phyloP scores from a whole-genome alignment of 352 stramenopile genomes.

The Pythium apleroticum region DNA sequence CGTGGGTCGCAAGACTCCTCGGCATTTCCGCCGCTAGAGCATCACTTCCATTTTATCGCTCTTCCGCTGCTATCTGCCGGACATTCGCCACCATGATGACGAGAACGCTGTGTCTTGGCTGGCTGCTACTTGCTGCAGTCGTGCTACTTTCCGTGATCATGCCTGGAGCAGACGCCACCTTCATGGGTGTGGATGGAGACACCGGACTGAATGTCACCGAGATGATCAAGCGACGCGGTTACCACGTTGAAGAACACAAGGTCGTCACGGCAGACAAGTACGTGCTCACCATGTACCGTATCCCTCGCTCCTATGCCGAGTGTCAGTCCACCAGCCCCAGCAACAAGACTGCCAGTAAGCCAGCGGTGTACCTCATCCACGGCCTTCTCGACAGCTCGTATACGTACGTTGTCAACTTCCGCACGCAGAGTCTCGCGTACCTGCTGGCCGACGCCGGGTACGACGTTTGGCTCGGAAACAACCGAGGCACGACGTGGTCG shows the following conservation, averaged over 20 bases:
- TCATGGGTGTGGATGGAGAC: conserved; percentile 33
- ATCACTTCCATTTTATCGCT: neutral
- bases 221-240: conserved; percentile 44
- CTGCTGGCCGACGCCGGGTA: conserved; percentile 58
- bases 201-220: conserved; percentile 41
- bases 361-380: conserved; percentile 48
- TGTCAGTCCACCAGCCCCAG: conserved; percentile 34
- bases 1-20: no score
- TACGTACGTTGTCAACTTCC: conserved; percentile 60
- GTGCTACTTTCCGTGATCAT: neutral
- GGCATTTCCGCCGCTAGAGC: no score
- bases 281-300: conserved; percentile 61
- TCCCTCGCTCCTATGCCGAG: conserved; percentile 58
- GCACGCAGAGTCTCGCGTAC: conserved; percentile 57
- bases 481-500: conserved; percentile 56
- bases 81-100: neutral
- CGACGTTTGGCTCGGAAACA: conserved; percentile 61
- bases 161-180: neutral
- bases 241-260: conserved; percentile 54
- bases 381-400: conserved; percentile 55
- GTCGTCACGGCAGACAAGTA: conserved; percentile 54
- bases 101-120: neutral
- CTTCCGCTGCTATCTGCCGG: neutral
- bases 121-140: neutral
- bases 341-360: conserved; percentile 36